A percentile compares a stretch with the other conserved stretches of the same genome.
Evolutionary conservation across 805 yeast genomes (phyloP).

Genomic region (Candida verbasci): DNA sequence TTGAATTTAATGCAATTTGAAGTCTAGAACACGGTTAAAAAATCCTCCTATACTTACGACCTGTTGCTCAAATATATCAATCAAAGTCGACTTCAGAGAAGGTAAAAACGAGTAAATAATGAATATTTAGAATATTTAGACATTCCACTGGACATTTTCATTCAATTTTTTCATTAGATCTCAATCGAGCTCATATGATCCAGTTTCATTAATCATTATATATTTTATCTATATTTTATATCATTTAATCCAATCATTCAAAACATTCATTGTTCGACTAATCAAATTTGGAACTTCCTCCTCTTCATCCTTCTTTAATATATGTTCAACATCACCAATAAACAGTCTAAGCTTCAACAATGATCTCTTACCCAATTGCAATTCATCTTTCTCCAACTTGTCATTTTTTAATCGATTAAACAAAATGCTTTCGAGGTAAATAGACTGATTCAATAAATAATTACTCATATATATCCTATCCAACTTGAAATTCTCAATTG

Average conservation of each 20-base stretch:
- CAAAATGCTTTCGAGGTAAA: conserved; percentile 21
- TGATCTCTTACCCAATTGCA: neutral
- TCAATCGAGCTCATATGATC: no score
- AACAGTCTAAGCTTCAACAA: conserved; percentile 21
- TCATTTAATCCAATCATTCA: conserved; percentile 22
- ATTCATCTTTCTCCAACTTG: neutral
- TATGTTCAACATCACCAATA: conserved; percentile 30
- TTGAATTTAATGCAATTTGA: no score
- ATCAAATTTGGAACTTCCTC: conserved; percentile 19
- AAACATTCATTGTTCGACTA: conserved; percentile 18
- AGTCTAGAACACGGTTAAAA: no score
- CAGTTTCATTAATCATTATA: no score
- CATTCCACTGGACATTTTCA: no score
- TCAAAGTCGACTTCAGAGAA: no score
- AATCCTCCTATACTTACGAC: no score
- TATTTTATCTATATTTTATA: neutral
- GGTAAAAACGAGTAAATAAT: no score
- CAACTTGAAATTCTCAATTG: conserved; percentile 27
- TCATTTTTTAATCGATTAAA: neutral
- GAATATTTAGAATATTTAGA: no score
- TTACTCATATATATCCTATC: conserved; percentile 16
- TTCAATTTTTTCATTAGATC: no score
- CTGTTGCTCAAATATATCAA: no score
- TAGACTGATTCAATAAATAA: conserved; percentile 29
- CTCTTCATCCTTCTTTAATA: conserved; percentile 27